Conservation (phyloP, 441 rosid species). For the Erysimum cheiri region DNA sequence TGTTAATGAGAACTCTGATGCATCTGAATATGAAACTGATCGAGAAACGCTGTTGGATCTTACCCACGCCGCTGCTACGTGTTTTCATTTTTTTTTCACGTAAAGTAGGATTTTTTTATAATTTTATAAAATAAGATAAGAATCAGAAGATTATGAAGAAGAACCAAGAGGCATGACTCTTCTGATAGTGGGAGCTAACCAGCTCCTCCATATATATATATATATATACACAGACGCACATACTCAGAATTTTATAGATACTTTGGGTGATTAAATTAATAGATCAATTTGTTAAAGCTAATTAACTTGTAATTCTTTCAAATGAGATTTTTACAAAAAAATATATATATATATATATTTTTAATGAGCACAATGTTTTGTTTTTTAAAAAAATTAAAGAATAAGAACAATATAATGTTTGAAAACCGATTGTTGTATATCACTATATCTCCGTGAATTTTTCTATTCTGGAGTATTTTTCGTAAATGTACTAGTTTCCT, state of each 20-base stretch:
- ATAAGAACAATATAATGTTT: neutral
- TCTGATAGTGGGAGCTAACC: slow-evolving; percentile 26
- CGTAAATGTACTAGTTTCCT: neutral
- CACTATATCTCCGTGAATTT: neutral
- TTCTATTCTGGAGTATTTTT: neutral
- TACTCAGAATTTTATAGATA: neutral
- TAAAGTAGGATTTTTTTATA: neutral
- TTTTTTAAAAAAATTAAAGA: too few relatives aligned
- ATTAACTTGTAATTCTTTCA: neutral
- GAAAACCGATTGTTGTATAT: neutral
- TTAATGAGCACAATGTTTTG: too few relatives aligned
- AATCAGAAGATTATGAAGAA: slow-evolving; percentile 32
- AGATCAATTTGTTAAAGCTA: neutral
- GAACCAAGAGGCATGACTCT: slow-evolving; percentile 12
- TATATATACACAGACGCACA: neutral
- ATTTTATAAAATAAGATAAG: neutral
- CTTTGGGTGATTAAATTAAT: slow-evolving; percentile 6
- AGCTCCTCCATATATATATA: slow-evolving; percentile 17
- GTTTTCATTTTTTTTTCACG: slow-evolving; percentile 37
- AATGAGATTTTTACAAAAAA: too few relatives aligned
- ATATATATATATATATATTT: too few relatives aligned
- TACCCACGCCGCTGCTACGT: slow-evolving; percentile 7
- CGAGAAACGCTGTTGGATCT: slow-evolving; percentile 42
- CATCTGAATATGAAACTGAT: slow-evolving; percentile 44
- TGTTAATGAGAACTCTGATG: slow-evolving; percentile 46